Evolutionary conservation across 106 monocot genomes (phyloP).

Genomic region (Dendrobium nobile): DNA sequence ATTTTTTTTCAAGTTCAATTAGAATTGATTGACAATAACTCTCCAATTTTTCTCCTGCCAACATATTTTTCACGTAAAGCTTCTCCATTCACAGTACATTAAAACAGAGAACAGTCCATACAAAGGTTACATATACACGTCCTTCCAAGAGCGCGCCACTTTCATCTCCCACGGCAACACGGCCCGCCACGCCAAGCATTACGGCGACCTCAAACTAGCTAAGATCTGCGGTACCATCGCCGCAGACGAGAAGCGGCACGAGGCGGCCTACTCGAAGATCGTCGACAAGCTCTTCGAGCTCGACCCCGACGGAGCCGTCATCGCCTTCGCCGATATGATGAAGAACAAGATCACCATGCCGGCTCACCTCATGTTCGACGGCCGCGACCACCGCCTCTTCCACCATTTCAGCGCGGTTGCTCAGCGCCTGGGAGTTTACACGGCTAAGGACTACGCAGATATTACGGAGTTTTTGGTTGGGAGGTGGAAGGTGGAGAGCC

Average conservation of each 20-base stretch:
- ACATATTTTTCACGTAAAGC: no score
- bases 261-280: slow-evolving; percentile 51
- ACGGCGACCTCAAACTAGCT: slow-evolving; percentile 42
- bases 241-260: slow-evolving; percentile 54
- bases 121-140: slow-evolving; percentile 45
- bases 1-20: no score
- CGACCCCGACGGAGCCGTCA: slow-evolving; percentile 41
- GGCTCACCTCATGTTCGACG: slow-evolving; percentile 53
- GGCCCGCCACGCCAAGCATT: slow-evolving; percentile 42
- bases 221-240: slow-evolving; percentile 56
- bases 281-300: slow-evolving; percentile 51
- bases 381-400: slow-evolving; percentile 33
- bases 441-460: slow-evolving; percentile 45
- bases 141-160: slow-evolving; percentile 57
- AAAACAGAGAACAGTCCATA: slow-evolving; percentile 37
- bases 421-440: slow-evolving; percentile 40
- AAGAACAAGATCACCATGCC: slow-evolving; percentile 49
- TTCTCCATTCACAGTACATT: not conserved
- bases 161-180: slow-evolving; percentile 60
- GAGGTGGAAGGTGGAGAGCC: slow-evolving; percentile 35
- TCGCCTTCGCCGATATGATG: slow-evolving; percentile 56
- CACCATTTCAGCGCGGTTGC: slow-evolving; percentile 35
- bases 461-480: slow-evolving; percentile 42
- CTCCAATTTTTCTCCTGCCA: no score
- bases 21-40: no score